phyloP scores from a whole-genome alignment of 345 rosid genomes.

The Eucalyptus erythrocorys region DNA sequence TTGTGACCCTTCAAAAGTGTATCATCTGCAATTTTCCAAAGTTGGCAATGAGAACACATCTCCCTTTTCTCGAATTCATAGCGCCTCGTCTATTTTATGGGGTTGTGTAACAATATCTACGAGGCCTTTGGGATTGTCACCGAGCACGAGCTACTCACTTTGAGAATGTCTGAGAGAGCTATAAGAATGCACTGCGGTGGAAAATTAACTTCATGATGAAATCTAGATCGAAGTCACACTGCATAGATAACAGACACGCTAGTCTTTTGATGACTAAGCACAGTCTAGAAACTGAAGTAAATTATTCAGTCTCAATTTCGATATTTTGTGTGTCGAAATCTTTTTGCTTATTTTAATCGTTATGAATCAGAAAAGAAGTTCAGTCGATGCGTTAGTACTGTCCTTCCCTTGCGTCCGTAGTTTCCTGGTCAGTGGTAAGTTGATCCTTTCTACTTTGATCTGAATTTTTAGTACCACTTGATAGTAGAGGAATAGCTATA shows the following conservation, averaged over 20 bases:
- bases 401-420: not conserved
- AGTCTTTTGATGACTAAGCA: not conserved
- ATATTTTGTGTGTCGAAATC: not conserved
- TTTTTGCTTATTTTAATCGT: not conserved
- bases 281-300: not conserved
- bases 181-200: not conserved
- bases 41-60: slow-evolving; percentile 25
- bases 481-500: not conserved
- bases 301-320: not conserved
- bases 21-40: not conserved
- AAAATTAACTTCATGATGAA: not conserved
- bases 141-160: not conserved
- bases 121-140: not conserved
- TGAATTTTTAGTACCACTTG: not conserved
- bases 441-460: not conserved
- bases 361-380: not conserved
- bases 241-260: not conserved
- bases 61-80: not conserved
- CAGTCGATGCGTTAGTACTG: not conserved
- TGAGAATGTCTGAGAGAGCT: not conserved
- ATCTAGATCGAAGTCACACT: not conserved
- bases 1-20: not conserved
- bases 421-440: not conserved
- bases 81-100: not conserved
- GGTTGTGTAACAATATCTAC: not conserved